Evolutionary conservation across 306 rosid genomes (phyloP), one percentile per base, ranked within the genome.

Genomic region (Prunus salicina): DNA sequence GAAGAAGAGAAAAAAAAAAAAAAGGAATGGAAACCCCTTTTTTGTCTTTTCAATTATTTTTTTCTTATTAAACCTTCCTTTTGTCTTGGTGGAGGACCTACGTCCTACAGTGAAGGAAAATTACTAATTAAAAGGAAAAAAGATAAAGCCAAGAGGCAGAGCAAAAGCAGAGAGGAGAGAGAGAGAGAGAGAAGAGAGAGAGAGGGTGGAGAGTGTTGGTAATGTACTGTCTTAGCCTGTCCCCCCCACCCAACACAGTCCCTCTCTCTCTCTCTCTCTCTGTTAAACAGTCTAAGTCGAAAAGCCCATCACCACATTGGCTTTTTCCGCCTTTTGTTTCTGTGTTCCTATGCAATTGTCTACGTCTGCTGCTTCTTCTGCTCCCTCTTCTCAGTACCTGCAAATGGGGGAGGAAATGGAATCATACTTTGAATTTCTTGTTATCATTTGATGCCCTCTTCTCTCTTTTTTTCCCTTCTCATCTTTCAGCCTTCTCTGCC

Each of bases 171-270:
- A 69, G 73, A 74, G 64, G 38, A 79, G 64, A 62, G 80, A 78
- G 72, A 62, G 80, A 78, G 72, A 74, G 63, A 79, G 71, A 67
- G 4, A 24, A 24, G 30, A 28, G 80, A 77, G 75, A 76, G 73
- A 64, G 72, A 69, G 80, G 76, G 84, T 83, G 87, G 88, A 87
- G 83, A 74, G 93, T 77, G 94, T 84, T 89, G 90, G 93, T 85
- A 87, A 81, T 88, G 91, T 86, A 87, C 90, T 87, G 90, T 84
- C 91, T 82, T 83, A 55, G 86, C 85, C 80, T 90, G 93, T 90
- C 92, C 96, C 89, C 98, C 84, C 92, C 97, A 84, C 97, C 90
- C 94, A 85, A 84, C 89, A 88, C 96, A 85, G 77, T 63, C 27
- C 47, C 69, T 13, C 28, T 66, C 75, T 55, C 47, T 58, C 62